Percentiles rank a stretch among this genome's conserved stretches.
phyloP scores from a whole-genome alignment of 805 yeast species.

The Starmerella apis region DNA sequence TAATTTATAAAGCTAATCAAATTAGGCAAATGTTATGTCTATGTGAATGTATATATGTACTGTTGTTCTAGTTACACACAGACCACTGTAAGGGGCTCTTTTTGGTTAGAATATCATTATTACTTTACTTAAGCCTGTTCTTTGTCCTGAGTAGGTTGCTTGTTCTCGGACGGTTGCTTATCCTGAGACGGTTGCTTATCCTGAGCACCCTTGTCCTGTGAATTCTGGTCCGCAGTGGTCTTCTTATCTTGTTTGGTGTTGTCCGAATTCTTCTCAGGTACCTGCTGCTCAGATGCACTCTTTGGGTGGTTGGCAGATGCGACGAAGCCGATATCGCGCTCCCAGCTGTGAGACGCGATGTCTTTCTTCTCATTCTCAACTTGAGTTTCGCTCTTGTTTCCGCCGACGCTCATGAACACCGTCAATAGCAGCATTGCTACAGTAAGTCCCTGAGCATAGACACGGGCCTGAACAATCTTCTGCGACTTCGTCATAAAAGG shows the following conservation, averaged over 20 bases:
- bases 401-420: constrained; percentile 23
- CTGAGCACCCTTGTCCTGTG: background rate
- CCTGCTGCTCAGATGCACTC: constrained; percentile 6
- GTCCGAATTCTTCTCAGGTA: constrained; percentile 1
- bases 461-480: constrained; percentile 81
- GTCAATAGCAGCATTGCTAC: constrained; percentile 54
- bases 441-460: constrained; percentile 80
- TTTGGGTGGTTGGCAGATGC: constrained; percentile 18
- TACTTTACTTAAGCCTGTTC: no score
- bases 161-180: background rate
- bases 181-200: background rate
- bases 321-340: constrained; percentile 24
- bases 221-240: background rate
- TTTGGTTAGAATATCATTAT: no score
- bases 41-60: background rate
- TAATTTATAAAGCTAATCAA: background rate
- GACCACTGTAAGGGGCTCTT: no score
- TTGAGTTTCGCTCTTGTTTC: constrained; percentile 1
- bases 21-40: background rate
- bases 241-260: background rate
- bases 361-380: constrained; percentile 8
- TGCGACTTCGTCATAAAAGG: constrained; percentile 64
- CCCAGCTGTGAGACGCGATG: constrained; percentile 20
- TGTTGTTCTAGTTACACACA: no score
- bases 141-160: background rate